Evolutionary conservation across 1,284 basidiomycete species (phyloP).

Genomic region (Wolfiporia cocos): DNA sequence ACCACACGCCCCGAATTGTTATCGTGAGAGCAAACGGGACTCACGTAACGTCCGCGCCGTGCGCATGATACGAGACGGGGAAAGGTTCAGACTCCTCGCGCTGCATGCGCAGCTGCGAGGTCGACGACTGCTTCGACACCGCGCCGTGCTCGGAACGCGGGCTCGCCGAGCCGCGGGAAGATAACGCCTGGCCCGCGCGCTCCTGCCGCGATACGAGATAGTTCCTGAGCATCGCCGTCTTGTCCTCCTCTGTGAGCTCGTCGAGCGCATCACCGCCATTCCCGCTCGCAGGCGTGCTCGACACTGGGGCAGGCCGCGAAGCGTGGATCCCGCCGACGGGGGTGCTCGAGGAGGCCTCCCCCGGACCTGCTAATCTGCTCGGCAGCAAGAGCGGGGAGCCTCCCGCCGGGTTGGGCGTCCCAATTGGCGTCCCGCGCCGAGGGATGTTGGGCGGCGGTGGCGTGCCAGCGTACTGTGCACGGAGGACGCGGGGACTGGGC

Average conservation of each 20-base stretch:
- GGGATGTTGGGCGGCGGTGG: slow-evolving; percentile 65
- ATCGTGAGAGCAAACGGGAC: slow-evolving; percentile 20
- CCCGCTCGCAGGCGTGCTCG: slow-evolving; percentile 26
- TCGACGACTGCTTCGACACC: slow-evolving; percentile 29
- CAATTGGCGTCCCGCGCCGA: slow-evolving; percentile 29
- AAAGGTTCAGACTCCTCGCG: slow-evolving; percentile 62
- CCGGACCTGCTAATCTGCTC: slow-evolving; percentile 10
- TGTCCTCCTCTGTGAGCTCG: slow-evolving; percentile 72
- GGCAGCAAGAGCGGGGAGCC: slow-evolving; percentile 9
- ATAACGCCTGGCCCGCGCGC: slow-evolving; percentile 27
- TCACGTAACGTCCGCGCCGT: slow-evolving; percentile 87
- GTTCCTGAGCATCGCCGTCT: slow-evolving; percentile 71
- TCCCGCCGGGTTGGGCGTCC: slow-evolving; percentile 22
- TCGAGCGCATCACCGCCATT: slow-evolving; percentile 35
- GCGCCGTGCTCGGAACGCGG: slow-evolving; percentile 22
- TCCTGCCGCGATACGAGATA: slow-evolving; percentile 80
- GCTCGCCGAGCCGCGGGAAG: slow-evolving; percentile 20
- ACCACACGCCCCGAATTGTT: background rate
- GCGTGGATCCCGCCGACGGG: slow-evolving; percentile 27
- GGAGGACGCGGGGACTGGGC: slow-evolving; percentile 33
- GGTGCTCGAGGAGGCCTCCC: slow-evolving; percentile 15
- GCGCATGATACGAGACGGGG: slow-evolving; percentile 79
- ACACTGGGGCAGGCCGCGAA: slow-evolving; percentile 20
- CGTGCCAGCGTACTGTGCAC: slow-evolving; percentile 56
- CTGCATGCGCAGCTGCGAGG: slow-evolving; percentile 22